Evolutionary conservation across 331 rosid species (phyloP), one percentile per base, ranked within the genome.

Genomic region (Quercus phellos): DNA sequence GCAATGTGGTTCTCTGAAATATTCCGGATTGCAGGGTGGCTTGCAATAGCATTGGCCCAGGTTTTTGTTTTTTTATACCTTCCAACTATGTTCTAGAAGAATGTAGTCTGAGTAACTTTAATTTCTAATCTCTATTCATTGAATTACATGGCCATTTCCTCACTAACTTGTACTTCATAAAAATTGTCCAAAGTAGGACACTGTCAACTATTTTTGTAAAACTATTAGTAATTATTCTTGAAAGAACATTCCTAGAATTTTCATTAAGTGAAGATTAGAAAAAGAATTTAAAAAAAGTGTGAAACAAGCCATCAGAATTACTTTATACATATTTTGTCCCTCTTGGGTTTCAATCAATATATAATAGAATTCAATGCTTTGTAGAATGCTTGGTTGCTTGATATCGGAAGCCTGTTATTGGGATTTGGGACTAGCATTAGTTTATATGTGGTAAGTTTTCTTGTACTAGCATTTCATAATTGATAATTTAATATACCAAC

Each of bases 381-480:
- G 71, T 80, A 94, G 99, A 91, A 30, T 83, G 87, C 90, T 74
- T 87, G 88, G 95, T 90, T 87, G 92, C 89, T 93, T 66, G 92
- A 94, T 61, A 69, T 85, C 22, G 99, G 98, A 88, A 89, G 99
- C 79, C 75, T 92, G 55, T 77, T 88, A 38, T 81, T 87, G 13
- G 98, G 99, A 85, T 86, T 83, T 86, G 99, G 98, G 73, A 90
- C 91, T 81, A 91, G 98, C 61, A 64, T 92, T 66, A 87, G 88
- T 68, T 89, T 90, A 78, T 90, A 86, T 68, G 94, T 79, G 97
- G 99, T 94, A 92, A 83, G 35, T 38, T 43, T 38, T 2, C 30
- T 19, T 42, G 4, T 34, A 10, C 70, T 66, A 11, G 17, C 53
- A 55, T 17, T 59, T 77, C 74, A 35, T 27, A 43, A 22, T 51